Conservation (phyloP, 495 filamentous ascomycete species). For the Neurospora hispaniola region DNA sequence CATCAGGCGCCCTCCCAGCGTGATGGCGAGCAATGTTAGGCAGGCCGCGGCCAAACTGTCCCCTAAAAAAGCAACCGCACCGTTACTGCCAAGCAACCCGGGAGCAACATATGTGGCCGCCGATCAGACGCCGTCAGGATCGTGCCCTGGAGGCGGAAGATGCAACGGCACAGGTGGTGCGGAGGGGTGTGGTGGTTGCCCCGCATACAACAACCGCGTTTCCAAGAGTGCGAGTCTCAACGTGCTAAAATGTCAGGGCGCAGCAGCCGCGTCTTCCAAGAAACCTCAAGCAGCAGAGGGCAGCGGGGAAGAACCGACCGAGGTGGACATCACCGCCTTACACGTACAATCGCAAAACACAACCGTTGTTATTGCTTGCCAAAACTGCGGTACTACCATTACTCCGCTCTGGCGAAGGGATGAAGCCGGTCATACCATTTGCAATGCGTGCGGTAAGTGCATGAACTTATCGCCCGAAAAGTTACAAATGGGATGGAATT, state of each 20-base stretch:
- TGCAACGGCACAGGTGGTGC: conserved; percentile 96
- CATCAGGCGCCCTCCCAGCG: conserved; percentile 56
- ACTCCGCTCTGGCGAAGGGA: conserved; percentile 95
- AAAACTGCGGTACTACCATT: conserved; percentile 95
- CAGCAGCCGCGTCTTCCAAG: conserved; percentile 11
- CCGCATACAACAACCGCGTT: conserved; percentile 92
- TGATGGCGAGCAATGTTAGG: conserved; percentile 29
- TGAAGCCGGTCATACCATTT: conserved; percentile 92
- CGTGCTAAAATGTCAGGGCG: conserved; percentile 37
- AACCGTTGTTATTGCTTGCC: conserved; percentile 81
- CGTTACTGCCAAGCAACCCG: conserved; percentile 30
- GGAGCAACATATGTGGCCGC: conserved; percentile 70
- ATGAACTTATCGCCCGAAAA: neutral
- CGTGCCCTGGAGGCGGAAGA: conserved; percentile 87
- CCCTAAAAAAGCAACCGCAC: conserved; percentile 22
- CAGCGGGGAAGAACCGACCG: conserved; percentile 26
- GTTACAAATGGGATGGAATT: neutral
- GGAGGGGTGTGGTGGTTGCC: conserved; percentile 92
- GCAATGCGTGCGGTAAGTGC: conserved; percentile 90
- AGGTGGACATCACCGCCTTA: conserved; percentile 37
- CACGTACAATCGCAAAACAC: conserved; percentile 41
- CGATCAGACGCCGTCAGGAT: conserved; percentile 62
- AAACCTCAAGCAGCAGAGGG: conserved; percentile 15
- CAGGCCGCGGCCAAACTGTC: conserved; percentile 24
- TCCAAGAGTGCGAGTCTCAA: conserved; percentile 72